Evolutionary conservation across 257 asterid genomes (phyloP).

Genomic region (Datura wrightii): DNA sequence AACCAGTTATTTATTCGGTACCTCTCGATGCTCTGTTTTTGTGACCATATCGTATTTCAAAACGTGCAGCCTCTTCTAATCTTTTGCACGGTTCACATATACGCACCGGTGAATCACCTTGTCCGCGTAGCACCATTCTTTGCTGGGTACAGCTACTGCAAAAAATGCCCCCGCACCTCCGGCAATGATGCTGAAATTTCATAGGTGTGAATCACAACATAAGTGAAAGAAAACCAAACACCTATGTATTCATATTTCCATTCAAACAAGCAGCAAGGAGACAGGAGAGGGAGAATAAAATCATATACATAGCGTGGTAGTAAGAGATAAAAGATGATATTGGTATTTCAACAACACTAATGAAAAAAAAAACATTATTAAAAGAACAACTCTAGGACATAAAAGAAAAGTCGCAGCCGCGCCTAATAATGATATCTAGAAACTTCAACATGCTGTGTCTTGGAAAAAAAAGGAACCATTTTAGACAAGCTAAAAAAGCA

Average conservation of each 20-base stretch:
- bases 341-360: background rate
- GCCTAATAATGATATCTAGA: background rate
- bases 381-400: background rate
- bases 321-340: constrained; percentile 3
- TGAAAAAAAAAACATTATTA: background rate
- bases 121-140: constrained; percentile 94
- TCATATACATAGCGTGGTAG: background rate
- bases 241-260: constrained; percentile 18
- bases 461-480: background rate
- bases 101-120: constrained; percentile 97
- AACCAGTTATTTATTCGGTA: constrained; percentile 35
- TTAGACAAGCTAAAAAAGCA: background rate
- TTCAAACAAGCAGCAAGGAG: constrained; percentile 7
- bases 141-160: constrained; percentile 85
- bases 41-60: constrained; percentile 83
- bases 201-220: background rate
- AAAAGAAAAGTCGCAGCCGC: constrained; percentile 1
- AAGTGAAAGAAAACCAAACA: background rate
- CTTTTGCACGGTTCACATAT: constrained; percentile 94
- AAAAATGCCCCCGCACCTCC: constrained; percentile 97
- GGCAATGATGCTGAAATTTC: constrained; percentile 93
- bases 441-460: background rate
- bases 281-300: background rate
- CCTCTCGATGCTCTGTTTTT: constrained; percentile 74
- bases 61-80: constrained; percentile 91